Base-by-base conservation (phyloP, 1,139 yeast genomes). In the Taiozyma sp. region DNA sequence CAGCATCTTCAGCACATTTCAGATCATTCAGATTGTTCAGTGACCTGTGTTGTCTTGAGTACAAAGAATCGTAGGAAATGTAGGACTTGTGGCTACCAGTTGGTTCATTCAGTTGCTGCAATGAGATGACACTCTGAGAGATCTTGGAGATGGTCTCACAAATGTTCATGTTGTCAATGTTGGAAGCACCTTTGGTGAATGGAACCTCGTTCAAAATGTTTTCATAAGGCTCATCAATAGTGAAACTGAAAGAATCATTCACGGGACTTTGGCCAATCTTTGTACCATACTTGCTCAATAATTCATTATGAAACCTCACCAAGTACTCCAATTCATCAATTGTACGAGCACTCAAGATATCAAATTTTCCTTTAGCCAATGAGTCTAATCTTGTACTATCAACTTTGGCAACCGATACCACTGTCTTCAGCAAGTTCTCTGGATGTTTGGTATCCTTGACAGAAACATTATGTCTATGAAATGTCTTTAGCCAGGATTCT, bases 261-360 rank as follows among this genome's bases (percentile, higher is more conserved):
- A 41, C 51, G 10, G 51, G 34, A 24, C 46, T 48, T 3, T 43
- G 40, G 4, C 49, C 47, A 4, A 46, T 34, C 22, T 42, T 47
- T 4, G 53, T 50, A 23, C 52, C 54, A 50, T 59, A 56, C 48
- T 65, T 62, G 23, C 57, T 56, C 30, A 68, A 42, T 9, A 71
- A 54, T 24, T 66, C 65, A 51, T 69, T 70, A 52, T 70, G 72
- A 51, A 69, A 62, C 13, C 68, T 59, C 2, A 70, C 59, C 32
- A 73, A 54, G 50, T 64, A 69, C 52, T 76, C 78, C 23, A 88
- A 79, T 65, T 90, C 96, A 59, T 86, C 89, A 43, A 88, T 78
- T 2, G 89, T 85, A 58, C 95, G 73, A 3, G 95, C 93, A 65
- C 95, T 84, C 52, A 90, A 70, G 14, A 87, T 73, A 68, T 90